Percentiles rank a stretch among this genome's conserved stretches.
phyloP scores from a whole-genome alignment of 2,329 filamentous ascomycete genomes.

The Cladorrhinum sp. region DNA sequence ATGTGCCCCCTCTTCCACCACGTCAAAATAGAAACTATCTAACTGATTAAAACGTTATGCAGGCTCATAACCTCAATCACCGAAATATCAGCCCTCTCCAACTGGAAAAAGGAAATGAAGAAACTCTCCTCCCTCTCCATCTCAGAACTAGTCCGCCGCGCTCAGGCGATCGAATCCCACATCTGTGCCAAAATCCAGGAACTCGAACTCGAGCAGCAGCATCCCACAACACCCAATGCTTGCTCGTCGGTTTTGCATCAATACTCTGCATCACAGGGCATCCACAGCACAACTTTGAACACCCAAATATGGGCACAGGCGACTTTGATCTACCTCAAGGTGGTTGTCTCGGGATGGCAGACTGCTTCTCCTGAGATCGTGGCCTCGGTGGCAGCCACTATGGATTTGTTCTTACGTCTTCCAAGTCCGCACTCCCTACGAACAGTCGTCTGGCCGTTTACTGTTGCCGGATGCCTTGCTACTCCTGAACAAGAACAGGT shows the following conservation, averaged over 20 bases:
- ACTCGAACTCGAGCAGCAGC: background rate
- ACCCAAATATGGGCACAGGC: constrained; percentile 48
- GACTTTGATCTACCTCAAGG: constrained; percentile 45
- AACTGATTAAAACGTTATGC: background rate
- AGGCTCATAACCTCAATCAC: constrained; percentile 42
- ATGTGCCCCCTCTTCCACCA: too few relatives aligned
- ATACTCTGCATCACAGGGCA: constrained; percentile 7
- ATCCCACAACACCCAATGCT: too few relatives aligned
- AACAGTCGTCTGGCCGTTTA: constrained; percentile 37
- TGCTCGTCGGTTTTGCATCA: constrained; percentile 8
- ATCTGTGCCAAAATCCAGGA: constrained; percentile 36
- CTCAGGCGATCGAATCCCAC: constrained; percentile 38
- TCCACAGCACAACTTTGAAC: constrained; percentile 18
- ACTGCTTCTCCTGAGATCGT: constrained; percentile 43
- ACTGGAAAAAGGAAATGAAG: constrained; percentile 52
- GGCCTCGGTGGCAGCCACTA: constrained; percentile 31
- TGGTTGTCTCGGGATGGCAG: constrained; percentile 51
- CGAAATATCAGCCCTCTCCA: constrained; percentile 50
- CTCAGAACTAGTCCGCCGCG: constrained; percentile 45
- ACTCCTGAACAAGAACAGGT: constrained; percentile 39
- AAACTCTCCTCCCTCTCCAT: constrained; percentile 43
- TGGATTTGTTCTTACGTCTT: constrained; percentile 33
- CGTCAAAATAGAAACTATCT: too few relatives aligned
- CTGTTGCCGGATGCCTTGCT: constrained; percentile 36
- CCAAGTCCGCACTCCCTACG: constrained; percentile 32